Evolutionary conservation across 2,329 filamentous ascomycete species (phyloP), one percentile per base, ranked within the genome.

Genomic region (Eutypa lata): DNA sequence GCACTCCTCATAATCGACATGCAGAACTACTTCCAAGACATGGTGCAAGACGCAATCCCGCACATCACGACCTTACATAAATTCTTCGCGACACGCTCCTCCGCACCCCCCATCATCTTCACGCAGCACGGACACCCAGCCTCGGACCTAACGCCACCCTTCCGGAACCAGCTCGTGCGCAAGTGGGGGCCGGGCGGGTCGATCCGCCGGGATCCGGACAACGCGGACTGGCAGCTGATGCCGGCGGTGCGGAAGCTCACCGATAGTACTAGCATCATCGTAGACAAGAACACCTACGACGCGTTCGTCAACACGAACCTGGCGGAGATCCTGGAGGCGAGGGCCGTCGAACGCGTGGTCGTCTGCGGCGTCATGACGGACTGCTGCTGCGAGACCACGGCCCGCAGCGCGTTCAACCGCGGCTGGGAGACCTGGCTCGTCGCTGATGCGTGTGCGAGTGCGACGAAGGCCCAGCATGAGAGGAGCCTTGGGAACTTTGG

Each of bases 341-440:
- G 57, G 6, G 57, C 50, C 1, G 59, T 71, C 2, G 60, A 66
- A 48, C 64, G 69, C 31, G 61, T 73, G 13, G 60, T 75, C 10
- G 65, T 73, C 4, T 70, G 68, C 52, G 72, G 72, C 7, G 71
- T 73, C 19, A 73, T 74, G 70, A 74, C 71, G 45, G 70, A 74
- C 59, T 73, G 69, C 51, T 74, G 72, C 55, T 68, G 64, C 51
- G 72, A 74, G 56, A 71, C 71, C 3, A 71, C 71, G 47, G 71
- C 62, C 3, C 50, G 70, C 46, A 63, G 63, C 33, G 69, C 71
- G 2, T 73, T 74, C 51, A 72, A 73, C 58, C 54, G 70, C 7
- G 71, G 72, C 3, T 74, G 62, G 49, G 70, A 73, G 62, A 74
- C 71, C 3, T 73, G 69, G 70, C 52, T 74, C 31, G 69, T 74